Evolutionary conservation across 2,329 filamentous ascomycete species (phyloP).

Genomic region (Botrytis galanthina): DNA sequence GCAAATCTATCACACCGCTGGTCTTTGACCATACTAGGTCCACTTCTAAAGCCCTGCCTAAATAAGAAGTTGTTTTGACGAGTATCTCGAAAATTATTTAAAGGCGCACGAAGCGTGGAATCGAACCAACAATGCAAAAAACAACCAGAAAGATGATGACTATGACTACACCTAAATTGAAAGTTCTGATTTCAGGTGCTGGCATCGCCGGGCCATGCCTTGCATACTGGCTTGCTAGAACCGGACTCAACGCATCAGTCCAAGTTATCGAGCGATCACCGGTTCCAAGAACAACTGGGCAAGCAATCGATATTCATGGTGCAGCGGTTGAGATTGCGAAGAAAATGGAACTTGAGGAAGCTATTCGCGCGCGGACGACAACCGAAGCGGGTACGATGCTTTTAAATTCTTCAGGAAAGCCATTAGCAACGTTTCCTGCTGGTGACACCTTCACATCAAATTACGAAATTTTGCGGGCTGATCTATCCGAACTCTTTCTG

Average conservation of each 20-base stretch:
- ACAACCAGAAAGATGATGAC: neutral
- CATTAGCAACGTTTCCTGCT: conserved; percentile 41
- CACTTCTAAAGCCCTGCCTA: neutral
- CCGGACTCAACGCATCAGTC: conserved; percentile 38
- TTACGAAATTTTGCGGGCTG: conserved; percentile 46
- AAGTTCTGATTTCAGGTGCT: conserved; percentile 40
- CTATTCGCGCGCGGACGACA: conserved; percentile 40
- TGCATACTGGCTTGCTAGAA: conserved; percentile 49
- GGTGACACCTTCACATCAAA: conserved; percentile 44
- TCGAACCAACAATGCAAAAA: neutral
- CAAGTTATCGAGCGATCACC: conserved; percentile 44
- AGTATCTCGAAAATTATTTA: neutral
- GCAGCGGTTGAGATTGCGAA: conserved; percentile 42
- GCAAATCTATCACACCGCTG: neutral
- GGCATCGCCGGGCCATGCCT: conserved; percentile 44
- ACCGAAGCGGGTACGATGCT: conserved; percentile 46
- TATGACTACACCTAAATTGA: conserved; percentile 8
- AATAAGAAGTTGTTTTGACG: neutral
- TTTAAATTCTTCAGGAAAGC: conserved; percentile 41
- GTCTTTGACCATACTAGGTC: neutral
- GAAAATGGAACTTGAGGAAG: conserved; percentile 43
- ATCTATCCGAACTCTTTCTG: conserved; percentile 43
- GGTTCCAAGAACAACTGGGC: conserved; percentile 47
- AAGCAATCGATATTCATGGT: conserved; percentile 54
- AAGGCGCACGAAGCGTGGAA: neutral